Percentiles rank a stretch among this genome's conserved stretches.
These are phyloP conservation scores for Suillus ampliporus DNA, from an alignment of 768 basidiomycete species.

Conservation along the genomic window DNA sequence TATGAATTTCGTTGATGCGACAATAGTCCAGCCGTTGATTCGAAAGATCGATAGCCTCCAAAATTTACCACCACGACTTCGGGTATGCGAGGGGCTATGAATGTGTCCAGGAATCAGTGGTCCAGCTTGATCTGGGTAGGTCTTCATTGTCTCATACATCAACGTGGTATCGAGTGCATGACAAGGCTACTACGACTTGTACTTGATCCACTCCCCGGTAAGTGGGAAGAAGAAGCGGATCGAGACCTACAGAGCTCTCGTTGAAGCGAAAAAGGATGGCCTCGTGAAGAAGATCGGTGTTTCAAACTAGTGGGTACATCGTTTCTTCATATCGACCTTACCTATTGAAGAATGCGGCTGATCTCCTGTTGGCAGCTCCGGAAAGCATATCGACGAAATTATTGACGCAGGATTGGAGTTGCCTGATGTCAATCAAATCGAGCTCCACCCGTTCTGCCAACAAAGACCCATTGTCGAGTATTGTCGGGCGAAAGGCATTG, in stretches of 20 bases:
- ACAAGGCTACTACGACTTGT: slow-evolving; percentile 52
- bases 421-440: slow-evolving; percentile 37
- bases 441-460: slow-evolving; percentile 82
- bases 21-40: neutral
- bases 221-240: slow-evolving; percentile 45
- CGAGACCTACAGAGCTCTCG: slow-evolving; percentile 45
- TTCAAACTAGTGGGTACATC: slow-evolving; percentile 49
- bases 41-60: slow-evolving; percentile 26
- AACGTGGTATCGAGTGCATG: neutral
- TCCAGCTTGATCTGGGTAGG: slow-evolving; percentile 26
- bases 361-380: slow-evolving; percentile 21
- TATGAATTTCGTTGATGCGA: slow-evolving; percentile 14
- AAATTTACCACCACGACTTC: slow-evolving; percentile 11
- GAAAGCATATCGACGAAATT: slow-evolving; percentile 33
- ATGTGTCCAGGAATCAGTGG: slow-evolving; percentile 28
- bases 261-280: slow-evolving; percentile 40
- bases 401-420: slow-evolving; percentile 29
- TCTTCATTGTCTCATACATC: neutral
- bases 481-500: slow-evolving; percentile 61
- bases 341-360: neutral
- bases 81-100: slow-evolving; percentile 24
- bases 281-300: slow-evolving; percentile 49
- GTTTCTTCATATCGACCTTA: neutral
- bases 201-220: slow-evolving; percentile 50
- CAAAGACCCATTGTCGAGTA: slow-evolving; percentile 77